Percentiles rank a stretch among this genome's conserved stretches.
Evolutionary conservation across 1,284 basidiomycete species (phyloP).

Genomic region (Cutaneotrichosporon dermatis): DNA sequence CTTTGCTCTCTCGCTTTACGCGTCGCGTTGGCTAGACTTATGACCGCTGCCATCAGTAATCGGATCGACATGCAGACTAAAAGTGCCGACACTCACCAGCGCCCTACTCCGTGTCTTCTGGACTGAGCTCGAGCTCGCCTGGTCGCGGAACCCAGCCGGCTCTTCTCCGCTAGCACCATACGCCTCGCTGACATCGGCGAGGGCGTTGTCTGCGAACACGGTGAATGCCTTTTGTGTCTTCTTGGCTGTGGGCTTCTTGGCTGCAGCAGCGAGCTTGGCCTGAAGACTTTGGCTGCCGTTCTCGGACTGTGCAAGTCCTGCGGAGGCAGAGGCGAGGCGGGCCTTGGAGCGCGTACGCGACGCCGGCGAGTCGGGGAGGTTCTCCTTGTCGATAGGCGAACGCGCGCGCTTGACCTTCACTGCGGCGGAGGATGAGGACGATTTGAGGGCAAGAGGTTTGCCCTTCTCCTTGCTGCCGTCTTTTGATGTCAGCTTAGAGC

Average conservation of each 20-base stretch:
- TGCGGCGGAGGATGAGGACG: background rate
- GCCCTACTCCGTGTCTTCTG: background rate
- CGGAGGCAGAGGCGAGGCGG: background rate
- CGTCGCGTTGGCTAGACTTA: background rate
- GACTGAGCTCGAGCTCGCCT: background rate
- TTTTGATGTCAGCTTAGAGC: too few species aligned
- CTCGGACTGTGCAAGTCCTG: too few species aligned
- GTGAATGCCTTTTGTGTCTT: background rate
- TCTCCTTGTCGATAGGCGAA: background rate
- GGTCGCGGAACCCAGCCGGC: slow-evolving; percentile 34
- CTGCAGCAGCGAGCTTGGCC: background rate
- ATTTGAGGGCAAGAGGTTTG: background rate
- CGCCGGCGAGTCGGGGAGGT: slow-evolving; percentile 21
- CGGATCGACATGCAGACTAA: background rate
- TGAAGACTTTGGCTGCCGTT: too few species aligned
- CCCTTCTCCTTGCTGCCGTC: too few species aligned
- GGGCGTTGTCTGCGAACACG: background rate
- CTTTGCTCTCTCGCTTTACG: background rate
- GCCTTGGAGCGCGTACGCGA: slow-evolving; percentile 18
- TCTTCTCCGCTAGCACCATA: slow-evolving; percentile 41
- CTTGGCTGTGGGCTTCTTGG: background rate
- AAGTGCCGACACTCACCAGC: background rate
- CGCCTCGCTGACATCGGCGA: slow-evolving; percentile 43
- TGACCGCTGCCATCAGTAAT: slow-evolving; percentile 2
- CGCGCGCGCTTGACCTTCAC: background rate